phyloP scores from a whole-genome alignment of 148 eudicot genomes.

The Selenicereus undatus region DNA sequence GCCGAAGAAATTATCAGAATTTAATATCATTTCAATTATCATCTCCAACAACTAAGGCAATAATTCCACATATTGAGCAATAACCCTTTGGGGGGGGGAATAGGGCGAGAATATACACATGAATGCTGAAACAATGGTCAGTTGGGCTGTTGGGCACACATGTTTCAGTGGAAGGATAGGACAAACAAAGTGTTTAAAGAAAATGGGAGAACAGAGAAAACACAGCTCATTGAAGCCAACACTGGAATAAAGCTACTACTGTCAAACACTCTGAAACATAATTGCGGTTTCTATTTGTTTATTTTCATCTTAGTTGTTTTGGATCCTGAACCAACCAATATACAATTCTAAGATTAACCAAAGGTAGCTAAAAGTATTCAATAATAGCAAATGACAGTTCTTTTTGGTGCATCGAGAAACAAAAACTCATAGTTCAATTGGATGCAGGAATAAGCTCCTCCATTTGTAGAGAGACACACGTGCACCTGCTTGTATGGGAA shows the following conservation, averaged over 20 bases:
- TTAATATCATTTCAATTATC: background rate
- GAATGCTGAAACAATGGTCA: background rate
- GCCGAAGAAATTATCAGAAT: background rate
- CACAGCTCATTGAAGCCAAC: slow-evolving; percentile 1
- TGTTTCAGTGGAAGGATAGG: background rate
- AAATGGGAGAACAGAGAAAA: background rate
- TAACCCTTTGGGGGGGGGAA: background rate
- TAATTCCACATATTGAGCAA: background rate
- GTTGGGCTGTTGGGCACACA: background rate
- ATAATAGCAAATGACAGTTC: background rate
- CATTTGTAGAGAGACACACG: background rate
- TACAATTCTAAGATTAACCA: background rate
- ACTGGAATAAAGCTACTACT: background rate
- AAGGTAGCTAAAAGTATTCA: background rate
- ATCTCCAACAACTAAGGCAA: background rate
- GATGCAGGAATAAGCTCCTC: background rate
- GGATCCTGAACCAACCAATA: background rate
- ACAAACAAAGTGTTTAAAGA: background rate
- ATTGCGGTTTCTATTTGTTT: background rate
- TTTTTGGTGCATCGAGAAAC: background rate
- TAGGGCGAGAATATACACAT: background rate
- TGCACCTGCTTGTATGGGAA: background rate
- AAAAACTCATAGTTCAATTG: too few species aligned
- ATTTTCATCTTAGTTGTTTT: background rate
- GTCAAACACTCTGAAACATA: background rate